These are phyloP conservation scores for Alternaria tenuissima DNA, from an alignment of 2,329 filamentous ascomycete genomes.

Conservation along the genomic window DNA sequence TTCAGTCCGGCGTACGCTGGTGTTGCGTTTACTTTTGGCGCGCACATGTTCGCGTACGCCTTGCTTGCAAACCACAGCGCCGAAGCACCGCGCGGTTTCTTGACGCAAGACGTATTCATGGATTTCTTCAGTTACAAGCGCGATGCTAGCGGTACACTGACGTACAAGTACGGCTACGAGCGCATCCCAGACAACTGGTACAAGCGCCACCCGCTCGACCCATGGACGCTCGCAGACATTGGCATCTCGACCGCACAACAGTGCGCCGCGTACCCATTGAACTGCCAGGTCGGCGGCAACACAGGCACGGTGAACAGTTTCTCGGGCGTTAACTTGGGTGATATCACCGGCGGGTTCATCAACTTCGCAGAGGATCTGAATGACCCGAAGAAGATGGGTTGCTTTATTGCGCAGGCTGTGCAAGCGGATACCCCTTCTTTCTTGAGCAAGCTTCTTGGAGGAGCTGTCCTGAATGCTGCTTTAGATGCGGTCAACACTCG, in stretches of 20 bases:
- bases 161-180: neutral
- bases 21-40: neutral
- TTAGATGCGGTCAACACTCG: neutral
- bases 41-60: neutral
- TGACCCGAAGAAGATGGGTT: neutral
- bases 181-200: neutral
- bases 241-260: neutral
- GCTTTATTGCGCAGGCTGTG: neutral
- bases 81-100: neutral
- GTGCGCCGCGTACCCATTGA: neutral
- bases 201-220: neutral
- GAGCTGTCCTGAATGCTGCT: neutral
- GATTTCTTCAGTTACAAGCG: neutral
- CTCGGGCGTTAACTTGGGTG: neutral
- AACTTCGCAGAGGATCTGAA: neutral
- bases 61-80: neutral
- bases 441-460: neutral
- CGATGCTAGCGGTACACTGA: neutral
- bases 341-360: neutral
- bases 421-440: neutral
- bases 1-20: neutral
- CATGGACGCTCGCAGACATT: neutral
- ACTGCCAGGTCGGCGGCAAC: neutral
- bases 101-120: neutral
- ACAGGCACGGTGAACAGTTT: neutral